Evolutionary conservation across 2,329 filamentous ascomycete genomes (phyloP), one percentile per base, ranked within the genome.

Genomic region (Neonectria magnoliae): DNA sequence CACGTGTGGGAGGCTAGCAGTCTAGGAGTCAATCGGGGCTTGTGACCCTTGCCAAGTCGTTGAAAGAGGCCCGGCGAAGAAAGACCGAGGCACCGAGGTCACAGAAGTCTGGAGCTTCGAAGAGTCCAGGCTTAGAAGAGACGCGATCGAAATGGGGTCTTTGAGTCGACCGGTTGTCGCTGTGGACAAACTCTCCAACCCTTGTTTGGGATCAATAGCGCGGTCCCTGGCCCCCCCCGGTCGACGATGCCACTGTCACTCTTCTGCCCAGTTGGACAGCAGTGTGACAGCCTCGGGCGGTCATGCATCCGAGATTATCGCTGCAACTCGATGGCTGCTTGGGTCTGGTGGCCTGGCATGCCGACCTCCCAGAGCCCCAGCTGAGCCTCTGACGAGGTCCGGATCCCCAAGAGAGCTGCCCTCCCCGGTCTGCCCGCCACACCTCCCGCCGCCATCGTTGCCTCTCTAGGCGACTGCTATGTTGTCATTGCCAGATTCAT

Each of bases 291-390:
- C 60, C 65, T 74, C 72, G 72, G 72, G 61, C 61, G 57, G 51
- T 64, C 63, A 65, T 65, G 68, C 60, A 74, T 71, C 72, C 72
- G 72, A 74, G 66, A 74, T 74, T 74, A 62, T 74, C 71, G 69
- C 72, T 74, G 72, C 72, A 74, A 56, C 64, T 70, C 62, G 61
- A 68, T 33, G 65, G 69, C 57, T 55, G 11, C 42, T 64, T 61
- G 60, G 56, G 58, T 57, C 51, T 47, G 47, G 57, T 59, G 48
- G 41, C 66, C 65, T 69, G 67, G 68, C 60, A 68, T 62, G 41
- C 25, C 18, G 60, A 52, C 59, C 62, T 62, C 69, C 68, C 57
- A 55, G 51, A 36, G 45, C 45, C 60, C 44, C 57, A 58, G 55
- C 44, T 38, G 42, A 50, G 33, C 57, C 38, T 53, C 25, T 47